Conservation (phyloP, 352 stramenopile species). For the Globisporangium canariense region DNA sequence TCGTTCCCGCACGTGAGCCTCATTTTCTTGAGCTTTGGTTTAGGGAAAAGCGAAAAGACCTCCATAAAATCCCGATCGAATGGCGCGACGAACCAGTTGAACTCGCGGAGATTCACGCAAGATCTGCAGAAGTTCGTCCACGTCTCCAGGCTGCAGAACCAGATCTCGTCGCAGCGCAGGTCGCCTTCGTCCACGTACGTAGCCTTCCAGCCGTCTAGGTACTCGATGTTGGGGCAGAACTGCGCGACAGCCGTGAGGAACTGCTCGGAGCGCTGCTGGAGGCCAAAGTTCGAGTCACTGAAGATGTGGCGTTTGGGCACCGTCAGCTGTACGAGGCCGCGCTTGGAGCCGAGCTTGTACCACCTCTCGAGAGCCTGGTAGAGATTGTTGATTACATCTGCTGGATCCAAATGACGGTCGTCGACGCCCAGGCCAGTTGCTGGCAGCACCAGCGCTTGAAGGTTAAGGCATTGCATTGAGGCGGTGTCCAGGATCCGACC, state of each 20-base stretch:
- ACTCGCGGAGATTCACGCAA: not conserved
- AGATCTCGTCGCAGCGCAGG: not conserved
- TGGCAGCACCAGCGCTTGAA: not conserved
- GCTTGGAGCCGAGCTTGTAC: not conserved
- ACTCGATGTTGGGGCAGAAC: not conserved
- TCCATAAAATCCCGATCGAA: not conserved
- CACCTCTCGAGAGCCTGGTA: not conserved
- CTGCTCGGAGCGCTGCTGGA: not conserved
- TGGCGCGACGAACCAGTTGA: conserved; percentile 1
- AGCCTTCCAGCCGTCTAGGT: not conserved
- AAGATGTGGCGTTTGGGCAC: not conserved
- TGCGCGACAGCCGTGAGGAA: not conserved
- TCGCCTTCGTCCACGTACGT: not conserved
- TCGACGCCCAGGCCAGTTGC: not conserved
- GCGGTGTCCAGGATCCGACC: not conserved
- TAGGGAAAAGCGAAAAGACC: not conserved
- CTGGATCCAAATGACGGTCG: not conserved
- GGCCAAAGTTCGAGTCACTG: not conserved
- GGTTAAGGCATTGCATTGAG: not conserved
- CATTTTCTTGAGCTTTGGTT: conserved; percentile 1
- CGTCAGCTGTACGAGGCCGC: not conserved
- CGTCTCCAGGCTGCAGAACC: conserved; percentile 1
- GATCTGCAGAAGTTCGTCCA: conserved; percentile 6
- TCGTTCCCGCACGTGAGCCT: not conserved
- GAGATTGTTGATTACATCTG: not conserved